These are phyloP conservation scores for Tolypocladium cylindrosporum DNA, from an alignment of 2,329 filamentous ascomycete species.

Conservation along the genomic window DNA sequence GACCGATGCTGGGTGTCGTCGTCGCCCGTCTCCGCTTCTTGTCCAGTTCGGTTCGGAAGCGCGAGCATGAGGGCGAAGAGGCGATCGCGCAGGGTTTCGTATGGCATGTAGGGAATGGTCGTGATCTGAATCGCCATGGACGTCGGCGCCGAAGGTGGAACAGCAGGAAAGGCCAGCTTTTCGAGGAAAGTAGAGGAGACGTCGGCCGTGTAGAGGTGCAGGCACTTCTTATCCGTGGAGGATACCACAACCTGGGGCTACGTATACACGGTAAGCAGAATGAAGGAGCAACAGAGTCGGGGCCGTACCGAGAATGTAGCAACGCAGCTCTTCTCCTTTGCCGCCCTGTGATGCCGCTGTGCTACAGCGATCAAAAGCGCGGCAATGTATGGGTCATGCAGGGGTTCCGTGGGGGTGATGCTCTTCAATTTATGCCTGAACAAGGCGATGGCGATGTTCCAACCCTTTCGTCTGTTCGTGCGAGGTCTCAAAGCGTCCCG, in stretches of 20 bases:
- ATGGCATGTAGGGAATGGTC: neutral
- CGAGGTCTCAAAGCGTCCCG: neutral
- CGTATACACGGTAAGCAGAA: neutral
- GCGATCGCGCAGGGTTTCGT: conserved; percentile 1
- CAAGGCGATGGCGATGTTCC: neutral
- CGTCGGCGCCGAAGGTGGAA: neutral
- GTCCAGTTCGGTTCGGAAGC: neutral
- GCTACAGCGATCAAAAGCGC: conserved; percentile 2
- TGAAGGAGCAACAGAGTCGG: too few species aligned
- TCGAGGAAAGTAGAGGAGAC: neutral
- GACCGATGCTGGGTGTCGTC: neutral
- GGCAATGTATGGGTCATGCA: conserved; percentile 2
- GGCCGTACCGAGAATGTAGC: neutral
- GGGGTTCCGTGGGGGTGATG: neutral
- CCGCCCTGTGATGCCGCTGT: neutral
- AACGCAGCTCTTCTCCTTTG: neutral
- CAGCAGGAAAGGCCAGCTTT: neutral
- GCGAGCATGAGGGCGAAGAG: neutral
- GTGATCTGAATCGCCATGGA: neutral
- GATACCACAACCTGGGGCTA: neutral
- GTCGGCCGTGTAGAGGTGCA: conserved; percentile 2
- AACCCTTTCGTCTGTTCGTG: too few species aligned
- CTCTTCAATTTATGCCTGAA: neutral
- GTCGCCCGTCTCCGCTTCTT: neutral
- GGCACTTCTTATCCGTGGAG: neutral